Evolutionary conservation across 2,329 filamentous ascomycete genomes (phyloP), one percentile per base, ranked within the genome.

Genomic region (Alternaria brassicicola): DNA sequence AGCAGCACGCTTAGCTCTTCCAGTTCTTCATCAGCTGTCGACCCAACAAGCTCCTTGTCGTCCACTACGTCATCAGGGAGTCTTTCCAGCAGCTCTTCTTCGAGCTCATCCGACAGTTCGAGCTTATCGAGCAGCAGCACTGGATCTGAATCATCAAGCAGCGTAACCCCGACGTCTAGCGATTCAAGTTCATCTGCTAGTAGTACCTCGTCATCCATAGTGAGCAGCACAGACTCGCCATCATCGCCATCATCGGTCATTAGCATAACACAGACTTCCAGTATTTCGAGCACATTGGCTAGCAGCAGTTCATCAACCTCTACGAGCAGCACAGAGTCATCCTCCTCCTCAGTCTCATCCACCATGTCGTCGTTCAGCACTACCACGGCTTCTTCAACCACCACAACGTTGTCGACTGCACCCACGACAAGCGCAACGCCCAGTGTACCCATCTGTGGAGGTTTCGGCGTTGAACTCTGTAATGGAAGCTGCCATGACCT

Each of bases 401-500:
- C 52, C 3, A 46, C 45, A n/a, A 35, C 55, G 8, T 57, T 56
- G 31, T 39, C 55, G 8, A 31, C 26, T 7, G 45, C 38, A 12
- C 47, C 39, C 15, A 33, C 52, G 3, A 45, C 38, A n/a, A 57
- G 35, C 39, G 43, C 59, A 12, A 58, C 49, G 4, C 23, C 47
- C 19, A 55, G 46, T 17, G 55, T 59, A 2, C 54, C 58, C 15
- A 36, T 59, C 21, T 72, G 68, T 52, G 59, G 51, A 26, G 63
- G 60, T 15, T 52, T 52, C 8, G 66, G 57, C 30, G 43, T 65
- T 17, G 38, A 35, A 3, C 56, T 63, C 33, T 75, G 70, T 63
- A 48, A 62, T 23, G 68, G 64, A 2, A 50, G 47, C n/a, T 77
- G 74, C 47, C 53, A 53, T 10, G 65, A 74, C 33, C 57, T 68